Evolutionary conservation across 306 rosid species (phyloP), one percentile per base, ranked within the genome.

Genomic region (Corylus americana): DNA sequence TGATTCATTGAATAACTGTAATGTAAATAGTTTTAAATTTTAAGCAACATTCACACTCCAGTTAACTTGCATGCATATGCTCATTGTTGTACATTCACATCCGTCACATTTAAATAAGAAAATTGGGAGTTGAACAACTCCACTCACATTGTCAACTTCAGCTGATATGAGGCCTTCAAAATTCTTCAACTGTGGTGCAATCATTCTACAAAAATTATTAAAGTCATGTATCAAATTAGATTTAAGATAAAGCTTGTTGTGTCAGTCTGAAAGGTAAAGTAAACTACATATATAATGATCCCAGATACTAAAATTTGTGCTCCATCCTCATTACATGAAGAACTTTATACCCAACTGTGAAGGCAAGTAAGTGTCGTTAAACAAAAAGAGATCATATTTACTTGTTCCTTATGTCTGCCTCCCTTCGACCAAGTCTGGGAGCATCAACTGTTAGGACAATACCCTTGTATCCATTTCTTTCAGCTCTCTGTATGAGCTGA

Each of bases 381-480:
- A 66, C 7, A 45, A 45, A 48, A 48, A 11, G 51, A 76, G 59
- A 74, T 17, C 1, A 71, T 8, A 51, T 55, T 47, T 73, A 91
- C 93, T 82, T 87, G 79, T 89, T 91, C 78, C 83, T 87, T 72
- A 86, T 89, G 86, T 89, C 96, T 67, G 91, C 91, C 79, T 91
- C 96, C 79, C 91, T 87, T 79, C 93, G 80, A 74, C 96, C 96
- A 48, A 81, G 83, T 73, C 86, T 79, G 11, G 93, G 93, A 71
- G 73, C 61, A 77, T 91, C 96, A 73, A 55, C 90, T n/a, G 96
- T 91, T 70, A 91, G 66, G 63, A 91, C 90, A 79, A 91, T 77
- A 51, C 89, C 96, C 71, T 87, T 91, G 75, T 77, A 89, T 81
- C 93, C 91, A 53, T 45, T 76, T 80, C 77, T 86, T 77, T 91